phyloP scores from a whole-genome alignment of 2,329 filamentous ascomycete species.

The Amesomyces nigricolor region DNA sequence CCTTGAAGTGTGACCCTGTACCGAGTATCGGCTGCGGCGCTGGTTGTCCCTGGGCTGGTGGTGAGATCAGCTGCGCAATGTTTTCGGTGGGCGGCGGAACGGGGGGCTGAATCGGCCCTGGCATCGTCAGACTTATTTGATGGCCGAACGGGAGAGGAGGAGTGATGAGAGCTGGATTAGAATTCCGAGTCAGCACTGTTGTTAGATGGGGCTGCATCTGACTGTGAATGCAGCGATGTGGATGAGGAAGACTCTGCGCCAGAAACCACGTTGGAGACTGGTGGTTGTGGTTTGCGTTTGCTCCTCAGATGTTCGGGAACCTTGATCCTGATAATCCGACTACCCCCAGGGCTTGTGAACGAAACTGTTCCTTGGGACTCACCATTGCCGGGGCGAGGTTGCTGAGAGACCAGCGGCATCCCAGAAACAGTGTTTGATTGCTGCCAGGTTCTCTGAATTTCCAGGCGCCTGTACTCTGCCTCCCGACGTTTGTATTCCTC shows the following conservation, averaged over 20 bases:
- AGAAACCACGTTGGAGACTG: neutral
- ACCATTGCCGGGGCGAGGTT: conserved; percentile 9
- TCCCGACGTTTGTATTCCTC: conserved; percentile 13
- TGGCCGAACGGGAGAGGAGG: neutral
- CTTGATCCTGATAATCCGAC: conserved; percentile 17
- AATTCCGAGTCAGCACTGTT: conserved; percentile 3
- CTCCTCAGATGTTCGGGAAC: conserved; percentile 22
- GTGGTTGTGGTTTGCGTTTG: neutral
- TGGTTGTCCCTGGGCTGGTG: neutral
- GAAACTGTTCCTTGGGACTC: conserved; percentile 14
- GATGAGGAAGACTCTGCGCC: neutral
- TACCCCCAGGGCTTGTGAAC: neutral
- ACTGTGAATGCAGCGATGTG: neutral
- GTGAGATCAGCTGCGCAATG: neutral
- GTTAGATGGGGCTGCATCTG: neutral
- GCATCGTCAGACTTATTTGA: neutral
- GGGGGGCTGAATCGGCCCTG: neutral
- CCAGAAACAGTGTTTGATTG: neutral
- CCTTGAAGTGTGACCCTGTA: conserved; percentile 15
- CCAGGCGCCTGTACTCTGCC: conserved; percentile 17
- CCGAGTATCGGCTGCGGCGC: conserved; percentile 17
- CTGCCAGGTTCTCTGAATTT: conserved; percentile 7
- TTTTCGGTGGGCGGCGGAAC: neutral
- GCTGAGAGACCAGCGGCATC: neutral
- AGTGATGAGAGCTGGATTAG: conserved; percentile 4